A percentile compares a stretch with the other conserved stretches of the same genome.
Conservation (phyloP, 257 asterid genomes). For the Primulina huaijiensis region DNA sequence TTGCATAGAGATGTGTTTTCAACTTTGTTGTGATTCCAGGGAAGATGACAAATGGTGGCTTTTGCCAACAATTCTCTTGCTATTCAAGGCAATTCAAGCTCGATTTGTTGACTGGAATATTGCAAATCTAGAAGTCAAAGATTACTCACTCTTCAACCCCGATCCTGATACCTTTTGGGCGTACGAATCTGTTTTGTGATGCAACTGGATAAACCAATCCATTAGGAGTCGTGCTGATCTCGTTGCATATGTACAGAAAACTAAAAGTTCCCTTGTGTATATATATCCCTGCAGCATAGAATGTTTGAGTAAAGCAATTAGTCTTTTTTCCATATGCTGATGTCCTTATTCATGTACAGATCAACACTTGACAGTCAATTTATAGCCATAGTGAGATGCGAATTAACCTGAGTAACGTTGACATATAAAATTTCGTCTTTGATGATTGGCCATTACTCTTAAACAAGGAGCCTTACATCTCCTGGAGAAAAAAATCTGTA, state of each 20-base stretch:
- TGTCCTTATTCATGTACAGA: slow-evolving; percentile 43
- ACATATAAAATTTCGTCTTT: neutral
- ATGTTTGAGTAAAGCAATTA: slow-evolving; percentile 16
- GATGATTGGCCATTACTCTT: too few relatives aligned
- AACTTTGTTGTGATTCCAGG: slow-evolving; percentile 46
- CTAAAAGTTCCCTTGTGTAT: slow-evolving; percentile 28
- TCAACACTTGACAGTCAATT: slow-evolving; percentile 38
- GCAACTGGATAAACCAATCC: neutral
- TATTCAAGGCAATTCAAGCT: slow-evolving; percentile 74
- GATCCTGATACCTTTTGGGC: slow-evolving; percentile 98
- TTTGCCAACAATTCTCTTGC: slow-evolving; percentile 71
- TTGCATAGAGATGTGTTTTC: slow-evolving; percentile 5
- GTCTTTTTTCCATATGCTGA: slow-evolving; percentile 35
- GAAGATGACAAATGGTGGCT: slow-evolving; percentile 90
- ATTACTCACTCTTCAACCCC: slow-evolving; percentile 77
- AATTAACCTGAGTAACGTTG: neutral
- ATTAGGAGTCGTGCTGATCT: neutral
- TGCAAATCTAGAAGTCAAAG: slow-evolving; percentile 82
- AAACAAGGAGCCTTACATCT: too few relatives aligned
- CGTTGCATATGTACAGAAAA: slow-evolving; percentile 22
- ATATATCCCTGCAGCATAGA: slow-evolving; percentile 20
- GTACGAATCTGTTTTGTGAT: slow-evolving; percentile 66
- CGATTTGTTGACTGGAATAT: slow-evolving; percentile 89
- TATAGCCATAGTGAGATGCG: slow-evolving; percentile 25
- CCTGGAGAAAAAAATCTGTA: too few relatives aligned